phyloP scores from a whole-genome alignment of 1,284 basidiomycete species.

The Sanghuangporus baumii region DNA sequence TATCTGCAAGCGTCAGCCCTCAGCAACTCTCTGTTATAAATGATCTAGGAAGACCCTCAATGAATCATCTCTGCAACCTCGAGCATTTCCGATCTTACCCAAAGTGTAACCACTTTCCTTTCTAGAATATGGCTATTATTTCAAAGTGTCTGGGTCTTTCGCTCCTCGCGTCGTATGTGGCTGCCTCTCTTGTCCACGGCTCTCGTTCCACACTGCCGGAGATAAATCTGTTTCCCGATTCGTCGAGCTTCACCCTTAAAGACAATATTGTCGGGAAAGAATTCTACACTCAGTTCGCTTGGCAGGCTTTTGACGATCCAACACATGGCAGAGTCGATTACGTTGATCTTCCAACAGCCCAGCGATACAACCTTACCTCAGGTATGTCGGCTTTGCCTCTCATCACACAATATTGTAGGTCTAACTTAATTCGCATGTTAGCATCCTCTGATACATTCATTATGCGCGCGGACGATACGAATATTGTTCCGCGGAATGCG shows the following conservation, averaged over 20 bases:
- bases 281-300: slow-evolving; percentile 24
- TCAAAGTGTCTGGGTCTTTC: neutral
- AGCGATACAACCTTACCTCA: slow-evolving; percentile 1
- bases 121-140: neutral
- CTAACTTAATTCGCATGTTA: neutral
- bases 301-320: slow-evolving; percentile 24
- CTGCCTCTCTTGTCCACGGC: neutral
- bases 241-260: slow-evolving; percentile 5
- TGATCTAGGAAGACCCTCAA: too few relatives aligned
- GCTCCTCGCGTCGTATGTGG: neutral
- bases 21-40: too few relatives aligned
- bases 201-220: neutral
- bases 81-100: neutral
- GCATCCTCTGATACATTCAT: slow-evolving; percentile 18
- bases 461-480: slow-evolving; percentile 22
- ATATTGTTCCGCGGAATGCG: slow-evolving; percentile 13
- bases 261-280: slow-evolving; percentile 19
- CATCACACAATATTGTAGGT: neutral
- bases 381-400: neutral
- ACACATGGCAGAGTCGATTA: slow-evolving; percentile 26
- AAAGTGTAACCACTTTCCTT: neutral
- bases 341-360: slow-evolving; percentile 2
- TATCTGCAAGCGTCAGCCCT: neutral
- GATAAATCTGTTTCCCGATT: neutral
- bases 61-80: neutral